phyloP scores from a whole-genome alignment of 345 rosid genomes.

The Aquilaria yunnanensis region DNA sequence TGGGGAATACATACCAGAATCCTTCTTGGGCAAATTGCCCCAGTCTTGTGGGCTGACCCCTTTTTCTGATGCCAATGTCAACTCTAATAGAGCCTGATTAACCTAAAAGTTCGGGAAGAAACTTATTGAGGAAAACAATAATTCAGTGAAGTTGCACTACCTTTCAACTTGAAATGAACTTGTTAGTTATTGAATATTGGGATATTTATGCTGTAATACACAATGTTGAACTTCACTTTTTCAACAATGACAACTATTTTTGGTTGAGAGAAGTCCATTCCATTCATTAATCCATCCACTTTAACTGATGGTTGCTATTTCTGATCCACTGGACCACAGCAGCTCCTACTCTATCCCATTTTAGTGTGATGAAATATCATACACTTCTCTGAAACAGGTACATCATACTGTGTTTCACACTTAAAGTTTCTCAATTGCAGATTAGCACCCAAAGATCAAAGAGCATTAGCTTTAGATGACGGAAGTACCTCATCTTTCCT shows the following conservation, averaged over 20 bases:
- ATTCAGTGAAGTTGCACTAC: too few species aligned
- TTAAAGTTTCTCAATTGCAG: too few species aligned
- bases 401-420: background rate
- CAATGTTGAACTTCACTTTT: too few species aligned
- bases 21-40: conserved; percentile 52
- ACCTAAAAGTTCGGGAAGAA: conserved; percentile 46
- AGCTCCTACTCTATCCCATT: background rate
- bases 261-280: too few species aligned
- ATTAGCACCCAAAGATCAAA: background rate
- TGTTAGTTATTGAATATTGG: too few species aligned
- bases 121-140: background rate
- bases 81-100: conserved; percentile 71
- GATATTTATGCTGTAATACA: too few species aligned
- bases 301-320: background rate
- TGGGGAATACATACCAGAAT: conserved; percentile 33
- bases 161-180: too few species aligned
- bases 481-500: conserved; percentile 74
- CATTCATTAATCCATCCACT: too few species aligned
- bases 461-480: background rate
- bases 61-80: conserved; percentile 57
- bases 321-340: background rate
- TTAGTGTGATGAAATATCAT: background rate
- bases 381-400: background rate
- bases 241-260: too few species aligned
- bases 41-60: conserved; percentile 56